A percentile compares a stretch with the other conserved stretches of the same genome.
These are phyloP conservation scores for Citeromyces hawaiiensis DNA, from an alignment of 1,139 yeast species.

Conservation along the genomic window DNA sequence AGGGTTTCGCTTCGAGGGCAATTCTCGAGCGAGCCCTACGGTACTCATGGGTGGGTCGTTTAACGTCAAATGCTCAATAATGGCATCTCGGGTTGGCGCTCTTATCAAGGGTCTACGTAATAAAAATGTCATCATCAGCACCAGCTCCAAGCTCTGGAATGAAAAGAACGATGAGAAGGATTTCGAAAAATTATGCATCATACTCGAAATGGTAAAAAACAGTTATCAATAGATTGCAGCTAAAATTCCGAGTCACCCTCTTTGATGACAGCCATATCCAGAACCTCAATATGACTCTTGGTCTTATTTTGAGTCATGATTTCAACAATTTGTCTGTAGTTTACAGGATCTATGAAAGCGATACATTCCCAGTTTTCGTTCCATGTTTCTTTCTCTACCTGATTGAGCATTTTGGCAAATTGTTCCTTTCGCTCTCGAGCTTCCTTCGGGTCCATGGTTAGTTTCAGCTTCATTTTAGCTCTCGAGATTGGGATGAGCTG, in stretches of 20 bases:
- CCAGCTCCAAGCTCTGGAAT: conserved; percentile 24
- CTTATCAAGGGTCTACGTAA: conserved; percentile 13
- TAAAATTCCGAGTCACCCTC: conserved; percentile 26
- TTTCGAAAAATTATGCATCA: background rate
- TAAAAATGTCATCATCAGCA: conserved; percentile 21
- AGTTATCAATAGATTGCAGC: background rate
- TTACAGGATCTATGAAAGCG: conserved; percentile 82
- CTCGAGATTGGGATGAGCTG: conserved; percentile 89
- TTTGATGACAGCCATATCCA: conserved; percentile 81
- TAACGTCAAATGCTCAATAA: conserved; percentile 17
- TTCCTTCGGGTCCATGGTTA: conserved; percentile 33
- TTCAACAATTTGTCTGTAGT: conserved; percentile 58
- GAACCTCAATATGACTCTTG: conserved; percentile 64
- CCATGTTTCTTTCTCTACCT: conserved; percentile 10
- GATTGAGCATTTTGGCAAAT: conserved; percentile 17
- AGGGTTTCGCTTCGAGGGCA: background rate
- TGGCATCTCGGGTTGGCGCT: conserved; percentile 21
- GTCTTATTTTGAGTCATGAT: conserved; percentile 34
- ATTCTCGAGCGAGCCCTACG: conserved; percentile 1
- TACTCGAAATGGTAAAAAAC: background rate
- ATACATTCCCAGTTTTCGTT: conserved; percentile 41
- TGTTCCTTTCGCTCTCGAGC: conserved; percentile 38
- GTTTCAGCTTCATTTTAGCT: conserved; percentile 82
- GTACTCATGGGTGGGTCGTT: conserved; percentile 15
- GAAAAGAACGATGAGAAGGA: background rate